These are phyloP conservation scores for Telfairia occidentalis DNA, from an alignment of 331 rosid species.

Conservation along the genomic window DNA sequence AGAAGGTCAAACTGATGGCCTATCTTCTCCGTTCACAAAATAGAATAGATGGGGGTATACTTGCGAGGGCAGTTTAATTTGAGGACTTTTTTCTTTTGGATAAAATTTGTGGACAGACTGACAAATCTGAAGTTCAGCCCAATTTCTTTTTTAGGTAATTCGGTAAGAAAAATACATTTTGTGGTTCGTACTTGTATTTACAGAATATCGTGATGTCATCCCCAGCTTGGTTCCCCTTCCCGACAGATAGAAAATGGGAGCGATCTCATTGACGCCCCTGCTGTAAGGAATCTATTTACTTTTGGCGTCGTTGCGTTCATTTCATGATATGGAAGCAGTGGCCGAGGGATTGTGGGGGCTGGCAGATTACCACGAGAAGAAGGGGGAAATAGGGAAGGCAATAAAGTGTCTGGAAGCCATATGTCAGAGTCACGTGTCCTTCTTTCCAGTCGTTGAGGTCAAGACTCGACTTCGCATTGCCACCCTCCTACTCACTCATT, in stretches of 20 bases:
- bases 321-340: conserved; percentile 59
- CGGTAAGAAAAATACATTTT: neutral
- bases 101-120: neutral
- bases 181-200: too few relatives aligned
- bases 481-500: conserved; percentile 66
- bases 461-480: conserved; percentile 92
- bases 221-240: neutral
- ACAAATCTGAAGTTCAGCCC: neutral
- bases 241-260: neutral
- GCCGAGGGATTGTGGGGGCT: conserved; percentile 90
- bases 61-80: too few relatives aligned
- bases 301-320: neutral
- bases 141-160: neutral
- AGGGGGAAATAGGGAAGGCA: conserved; percentile 60
- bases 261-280: neutral
- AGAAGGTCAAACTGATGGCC: too few relatives aligned
- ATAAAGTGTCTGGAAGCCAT: conserved; percentile 85
- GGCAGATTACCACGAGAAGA: conserved; percentile 61
- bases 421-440: conserved; percentile 41
- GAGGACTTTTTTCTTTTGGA: too few relatives aligned
- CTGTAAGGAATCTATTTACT: neutral
- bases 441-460: conserved; percentile 83
- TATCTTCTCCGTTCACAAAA: too few relatives aligned
- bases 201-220: neutral
- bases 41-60: too few relatives aligned